Conservation (phyloP, 169 alveolate genomes). For the Blepharisma undulans region DNA sequence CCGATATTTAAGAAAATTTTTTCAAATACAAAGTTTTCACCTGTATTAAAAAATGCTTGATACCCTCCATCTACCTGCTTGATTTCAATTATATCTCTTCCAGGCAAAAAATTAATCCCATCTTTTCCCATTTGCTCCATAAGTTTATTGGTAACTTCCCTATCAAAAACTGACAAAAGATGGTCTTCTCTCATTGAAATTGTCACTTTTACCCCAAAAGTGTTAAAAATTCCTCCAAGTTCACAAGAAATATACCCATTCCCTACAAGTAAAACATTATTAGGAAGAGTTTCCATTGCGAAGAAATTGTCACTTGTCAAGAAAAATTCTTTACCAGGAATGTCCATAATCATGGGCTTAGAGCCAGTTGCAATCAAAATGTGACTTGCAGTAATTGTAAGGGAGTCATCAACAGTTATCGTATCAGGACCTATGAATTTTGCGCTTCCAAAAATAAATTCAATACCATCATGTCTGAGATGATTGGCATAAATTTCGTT, state of each 20-base stretch:
- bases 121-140: conserved; percentile 49
- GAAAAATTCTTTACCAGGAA: conserved; percentile 82
- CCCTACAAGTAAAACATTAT: conserved; percentile 91
- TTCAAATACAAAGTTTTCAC: conserved; percentile 1
- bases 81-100: neutral
- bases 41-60: neutral
- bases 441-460: conserved; percentile 35
- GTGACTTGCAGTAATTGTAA: conserved; percentile 62
- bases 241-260: conserved; percentile 96
- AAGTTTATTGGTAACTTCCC: conserved; percentile 55
- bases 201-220: conserved; percentile 89
- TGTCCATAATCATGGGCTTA: conserved; percentile 75
- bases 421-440: conserved; percentile 22
- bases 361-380: conserved; percentile 90
- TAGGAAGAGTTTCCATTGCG: conserved; percentile 87
- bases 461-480: conserved; percentile 74
- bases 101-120: conserved; percentile 55
- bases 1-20: conserved; percentile 85
- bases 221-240: conserved; percentile 88
- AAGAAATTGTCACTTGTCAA: conserved; percentile 92
- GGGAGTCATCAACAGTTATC: neutral
- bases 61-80: neutral
- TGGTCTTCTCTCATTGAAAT: conserved; percentile 77
- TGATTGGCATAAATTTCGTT: conserved; percentile 79
- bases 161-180: conserved; percentile 67